Evolutionary conservation across 352 stramenopile genomes (phyloP).

Genomic region (Blastocystis sp.): DNA sequence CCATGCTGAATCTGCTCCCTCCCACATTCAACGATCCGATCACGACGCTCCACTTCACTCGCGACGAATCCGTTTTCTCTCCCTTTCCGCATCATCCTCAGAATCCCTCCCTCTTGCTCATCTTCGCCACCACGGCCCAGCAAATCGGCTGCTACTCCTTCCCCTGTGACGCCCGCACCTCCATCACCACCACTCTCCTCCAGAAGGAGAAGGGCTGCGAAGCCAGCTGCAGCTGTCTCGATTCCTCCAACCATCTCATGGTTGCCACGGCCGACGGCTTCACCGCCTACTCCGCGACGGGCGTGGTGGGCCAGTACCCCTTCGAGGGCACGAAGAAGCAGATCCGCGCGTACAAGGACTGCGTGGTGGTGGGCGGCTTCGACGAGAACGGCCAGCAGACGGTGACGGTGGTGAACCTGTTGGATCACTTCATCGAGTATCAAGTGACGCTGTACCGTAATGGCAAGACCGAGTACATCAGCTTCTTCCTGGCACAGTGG

Average conservation of each 20-base stretch:
- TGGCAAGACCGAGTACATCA: conserved; percentile 60
- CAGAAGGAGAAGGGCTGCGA: conserved; percentile 29
- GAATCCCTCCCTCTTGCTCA: background rate
- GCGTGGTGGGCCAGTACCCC: background rate
- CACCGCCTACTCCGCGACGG: background rate
- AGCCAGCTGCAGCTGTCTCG: conserved; percentile 13
- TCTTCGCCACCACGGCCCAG: conserved; percentile 12
- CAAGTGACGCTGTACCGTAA: conserved; percentile 39
- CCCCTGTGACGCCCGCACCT: background rate
- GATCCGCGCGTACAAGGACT: conserved; percentile 23
- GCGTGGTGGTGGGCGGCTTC: conserved; percentile 35
- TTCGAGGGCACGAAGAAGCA: conserved; percentile 57
- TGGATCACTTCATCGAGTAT: conserved; percentile 52
- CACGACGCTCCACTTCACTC: conserved; percentile 26
- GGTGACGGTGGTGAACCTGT: conserved; percentile 48
- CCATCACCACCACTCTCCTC: background rate
- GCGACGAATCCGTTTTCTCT: background rate
- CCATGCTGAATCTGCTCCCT: conserved; percentile 49
- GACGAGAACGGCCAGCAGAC: conserved; percentile 63
- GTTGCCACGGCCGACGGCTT: background rate
- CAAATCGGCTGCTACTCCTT: conserved; percentile 31
- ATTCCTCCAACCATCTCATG: background rate
- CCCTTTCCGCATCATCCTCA: background rate
- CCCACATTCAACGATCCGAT: conserved; percentile 4
- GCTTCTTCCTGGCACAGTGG: conserved; percentile 54